Percentiles rank a stretch among this genome's conserved stretches.
Conservation (phyloP, 257 asterid genomes). For the Nicotiana knightiana region DNA sequence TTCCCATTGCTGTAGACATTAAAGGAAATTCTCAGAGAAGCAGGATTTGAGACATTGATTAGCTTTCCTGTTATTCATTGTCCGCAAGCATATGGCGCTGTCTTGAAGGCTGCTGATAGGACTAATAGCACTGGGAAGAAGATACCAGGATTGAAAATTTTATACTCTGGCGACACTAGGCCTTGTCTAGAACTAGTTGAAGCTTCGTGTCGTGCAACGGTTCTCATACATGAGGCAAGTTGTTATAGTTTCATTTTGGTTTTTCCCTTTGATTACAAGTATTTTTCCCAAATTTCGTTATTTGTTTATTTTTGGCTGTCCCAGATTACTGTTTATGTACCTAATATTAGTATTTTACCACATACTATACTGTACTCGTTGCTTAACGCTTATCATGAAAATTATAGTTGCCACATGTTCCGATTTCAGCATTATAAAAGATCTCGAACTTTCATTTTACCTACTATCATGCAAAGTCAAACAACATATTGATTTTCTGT, state of each 20-base stretch:
- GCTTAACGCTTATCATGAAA: neutral
- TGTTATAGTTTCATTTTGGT: neutral
- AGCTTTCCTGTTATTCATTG: constrained; percentile 91
- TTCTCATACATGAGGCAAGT: constrained; percentile 80
- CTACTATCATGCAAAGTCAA: neutral
- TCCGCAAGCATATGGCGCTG: constrained; percentile 75
- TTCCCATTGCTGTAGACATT: constrained; percentile 36
- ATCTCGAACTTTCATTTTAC: neutral
- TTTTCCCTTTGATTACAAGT: neutral
- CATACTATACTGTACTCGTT: neutral
- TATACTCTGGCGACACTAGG: constrained; percentile 52
- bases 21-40: constrained; percentile 44
- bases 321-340: neutral
- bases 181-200: constrained; percentile 40
- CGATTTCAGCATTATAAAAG: neutral
- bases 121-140: constrained; percentile 44
- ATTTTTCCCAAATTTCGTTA: neutral
- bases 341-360: neutral
- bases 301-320: neutral
- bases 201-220: constrained; percentile 70
- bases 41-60: constrained; percentile 57
- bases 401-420: neutral
- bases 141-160: constrained; percentile 88
- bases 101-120: constrained; percentile 54
- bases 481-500: neutral